phyloP scores from a whole-genome alignment of 2,329 filamentous ascomycete species.

The Westerdykella sp. region DNA sequence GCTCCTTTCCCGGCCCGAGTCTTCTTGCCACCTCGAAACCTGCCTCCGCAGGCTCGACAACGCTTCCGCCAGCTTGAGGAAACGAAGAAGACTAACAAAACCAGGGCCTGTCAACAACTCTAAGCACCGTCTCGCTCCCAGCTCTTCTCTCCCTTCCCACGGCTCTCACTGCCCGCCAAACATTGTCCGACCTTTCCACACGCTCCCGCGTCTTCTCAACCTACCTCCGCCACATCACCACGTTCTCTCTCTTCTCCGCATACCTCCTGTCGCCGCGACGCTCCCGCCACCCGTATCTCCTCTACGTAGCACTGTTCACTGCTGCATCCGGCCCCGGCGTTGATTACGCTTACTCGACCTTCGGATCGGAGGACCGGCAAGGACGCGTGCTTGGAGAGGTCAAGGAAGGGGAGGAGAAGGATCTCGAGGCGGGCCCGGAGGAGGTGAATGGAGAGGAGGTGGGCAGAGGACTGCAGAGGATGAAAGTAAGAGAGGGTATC shows the following conservation, averaged over 20 bases:
- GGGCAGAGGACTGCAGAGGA: slow-evolving; percentile 40
- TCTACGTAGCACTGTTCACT: slow-evolving; percentile 73
- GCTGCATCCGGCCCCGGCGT: slow-evolving; percentile 40
- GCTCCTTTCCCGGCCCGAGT: no score
- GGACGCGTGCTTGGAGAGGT: slow-evolving; percentile 13
- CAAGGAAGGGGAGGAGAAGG: slow-evolving; percentile 17
- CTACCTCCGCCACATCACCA: slow-evolving; percentile 63
- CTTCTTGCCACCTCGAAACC: slow-evolving; percentile 10
- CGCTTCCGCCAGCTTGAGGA: no score
- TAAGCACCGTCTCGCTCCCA: slow-evolving; percentile 71
- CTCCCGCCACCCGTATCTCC: slow-evolving; percentile 77
- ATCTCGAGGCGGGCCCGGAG: slow-evolving; percentile 32
- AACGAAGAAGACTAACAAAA: not conserved
- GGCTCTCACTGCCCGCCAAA: slow-evolving; percentile 61
- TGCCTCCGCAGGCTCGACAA: not conserved
- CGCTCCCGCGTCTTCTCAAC: slow-evolving; percentile 48
- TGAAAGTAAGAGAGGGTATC: slow-evolving; percentile 38
- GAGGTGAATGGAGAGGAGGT: slow-evolving; percentile 48
- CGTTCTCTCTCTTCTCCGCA: slow-evolving; percentile 67
- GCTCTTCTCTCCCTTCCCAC: slow-evolving; percentile 75
- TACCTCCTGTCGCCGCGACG: slow-evolving; percentile 69
- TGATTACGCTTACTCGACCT: slow-evolving; percentile 26
- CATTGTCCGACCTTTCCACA: slow-evolving; percentile 53
- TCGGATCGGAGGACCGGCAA: not conserved
- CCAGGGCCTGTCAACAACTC: slow-evolving; percentile 83